Evolutionary conservation across 2,329 filamentous ascomycete species (phyloP).

Genomic region (Hypomyces rosellus): DNA sequence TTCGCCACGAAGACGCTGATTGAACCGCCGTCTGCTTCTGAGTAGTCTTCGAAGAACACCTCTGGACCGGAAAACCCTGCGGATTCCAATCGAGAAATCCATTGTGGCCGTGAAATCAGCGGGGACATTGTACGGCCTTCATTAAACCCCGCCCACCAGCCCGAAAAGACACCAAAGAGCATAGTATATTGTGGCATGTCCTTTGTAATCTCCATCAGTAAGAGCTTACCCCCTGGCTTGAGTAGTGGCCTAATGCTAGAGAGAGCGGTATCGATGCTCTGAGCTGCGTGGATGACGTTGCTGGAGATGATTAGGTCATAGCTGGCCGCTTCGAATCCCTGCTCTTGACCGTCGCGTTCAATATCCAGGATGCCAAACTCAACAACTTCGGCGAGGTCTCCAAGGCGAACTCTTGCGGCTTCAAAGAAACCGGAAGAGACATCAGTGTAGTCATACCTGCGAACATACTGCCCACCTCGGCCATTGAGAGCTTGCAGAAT

Average conservation of each 20-base stretch:
- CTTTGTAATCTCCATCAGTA: constrained; percentile 23
- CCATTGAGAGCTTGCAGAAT: constrained; percentile 27
- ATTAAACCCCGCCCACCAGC: constrained; percentile 25
- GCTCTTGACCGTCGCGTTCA: constrained; percentile 21
- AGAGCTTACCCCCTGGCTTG: constrained; percentile 22
- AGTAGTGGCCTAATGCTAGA: constrained; percentile 11
- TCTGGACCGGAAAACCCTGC: neutral
- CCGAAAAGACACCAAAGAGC: constrained; percentile 27
- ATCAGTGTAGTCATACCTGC: constrained; percentile 39
- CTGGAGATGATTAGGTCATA: constrained; percentile 32
- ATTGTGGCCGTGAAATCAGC: neutral
- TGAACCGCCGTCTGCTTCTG: constrained; percentile 9
- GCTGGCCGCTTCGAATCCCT: constrained; percentile 26
- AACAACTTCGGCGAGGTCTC: constrained; percentile 19
- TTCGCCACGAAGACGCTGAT: constrained; percentile 6
- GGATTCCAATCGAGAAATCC: neutral
- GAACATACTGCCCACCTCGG: constrained; percentile 7
- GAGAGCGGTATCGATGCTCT: constrained; percentile 18
- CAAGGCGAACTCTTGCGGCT: constrained; percentile 20
- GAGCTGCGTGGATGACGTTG: constrained; percentile 24
- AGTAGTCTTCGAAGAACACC: constrained; percentile 13
- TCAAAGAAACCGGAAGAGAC: constrained; percentile 37
- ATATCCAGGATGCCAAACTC: constrained; percentile 22
- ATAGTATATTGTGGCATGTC: constrained; percentile 16
- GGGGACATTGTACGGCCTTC: neutral